Conservation (phyloP, 805 yeast species). For the Wickerhamiella brachini region DNA sequence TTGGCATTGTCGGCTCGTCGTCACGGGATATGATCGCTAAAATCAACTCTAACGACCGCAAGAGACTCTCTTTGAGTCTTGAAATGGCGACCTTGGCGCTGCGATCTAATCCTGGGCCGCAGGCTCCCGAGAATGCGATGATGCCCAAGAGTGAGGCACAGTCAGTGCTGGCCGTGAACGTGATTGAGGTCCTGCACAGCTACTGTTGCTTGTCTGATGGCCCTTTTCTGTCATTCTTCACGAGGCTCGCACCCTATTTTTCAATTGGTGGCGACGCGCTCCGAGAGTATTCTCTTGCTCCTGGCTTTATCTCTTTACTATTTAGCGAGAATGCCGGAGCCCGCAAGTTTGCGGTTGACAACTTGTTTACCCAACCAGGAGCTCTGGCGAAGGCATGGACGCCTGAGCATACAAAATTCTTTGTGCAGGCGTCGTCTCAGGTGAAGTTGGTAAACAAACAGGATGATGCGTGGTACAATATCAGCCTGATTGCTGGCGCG, state of each 20-base stretch:
- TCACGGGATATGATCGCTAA: not conserved
- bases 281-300: not conserved
- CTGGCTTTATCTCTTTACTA: constrained; percentile 1
- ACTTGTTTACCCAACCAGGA: not conserved
- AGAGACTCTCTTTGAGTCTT: not conserved
- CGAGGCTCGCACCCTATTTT: not conserved
- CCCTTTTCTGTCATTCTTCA: not conserved
- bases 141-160: not conserved
- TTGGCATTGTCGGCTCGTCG: not conserved
- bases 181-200: not conserved
- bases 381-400: not conserved
- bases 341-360: not conserved
- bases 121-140: not conserved
- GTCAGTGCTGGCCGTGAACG: not conserved
- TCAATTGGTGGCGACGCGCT: not conserved
- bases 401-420: not conserved
- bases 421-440: not conserved
- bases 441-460: not conserved
- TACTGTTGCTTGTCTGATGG: not conserved
- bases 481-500: not conserved
- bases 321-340: not conserved
- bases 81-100: not conserved
- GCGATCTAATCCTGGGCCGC: too few species aligned
- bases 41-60: not conserved
- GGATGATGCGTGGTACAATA: not conserved